Conservation (phyloP, 2,329 filamentous ascomycete genomes). For the Monilinia laxa region DNA sequence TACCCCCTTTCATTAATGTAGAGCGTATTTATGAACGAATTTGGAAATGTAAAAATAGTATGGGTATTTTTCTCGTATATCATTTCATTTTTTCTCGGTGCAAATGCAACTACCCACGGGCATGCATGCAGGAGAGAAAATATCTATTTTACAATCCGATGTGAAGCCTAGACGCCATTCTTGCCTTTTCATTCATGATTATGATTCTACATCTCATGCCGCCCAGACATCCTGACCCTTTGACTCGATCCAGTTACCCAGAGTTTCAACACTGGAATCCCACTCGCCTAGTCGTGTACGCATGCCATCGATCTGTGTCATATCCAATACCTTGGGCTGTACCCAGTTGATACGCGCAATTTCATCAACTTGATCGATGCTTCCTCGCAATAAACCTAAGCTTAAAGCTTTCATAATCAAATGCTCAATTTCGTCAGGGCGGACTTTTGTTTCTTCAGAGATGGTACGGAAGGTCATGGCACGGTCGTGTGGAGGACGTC, state of each 20-base stretch:
- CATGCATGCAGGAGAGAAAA: conserved; percentile 21
- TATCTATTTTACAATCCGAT: conserved; percentile 39
- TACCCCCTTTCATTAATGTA: background rate
- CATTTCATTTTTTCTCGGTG: conserved; percentile 19
- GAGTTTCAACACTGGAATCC: conserved; percentile 92
- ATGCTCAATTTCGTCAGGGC: conserved; percentile 90
- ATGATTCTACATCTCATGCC: conserved; percentile 52
- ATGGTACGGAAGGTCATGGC: conserved; percentile 91
- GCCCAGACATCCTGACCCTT: conserved; percentile 96
- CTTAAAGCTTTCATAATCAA: conserved; percentile 99
- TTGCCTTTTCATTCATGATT: conserved; percentile 17
- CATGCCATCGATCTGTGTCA: conserved; percentile 94
- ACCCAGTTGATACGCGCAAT: conserved; percentile 98
- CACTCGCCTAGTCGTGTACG: conserved; percentile 83
- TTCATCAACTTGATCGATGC: conserved; percentile 93
- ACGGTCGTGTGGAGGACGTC: conserved; percentile 90
- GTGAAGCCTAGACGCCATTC: conserved; percentile 33
- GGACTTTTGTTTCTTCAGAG: conserved; percentile 87
- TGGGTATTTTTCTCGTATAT: conserved; percentile 17
- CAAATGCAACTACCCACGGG: background rate
- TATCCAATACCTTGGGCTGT: conserved; percentile 95
- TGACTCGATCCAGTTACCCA: conserved; percentile 95
- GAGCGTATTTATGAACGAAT: background rate
- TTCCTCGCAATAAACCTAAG: conserved; percentile 82
- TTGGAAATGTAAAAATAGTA: background rate